Conservation (phyloP, 1,139 yeast species). For the Sugiyamaella sp. region DNA sequence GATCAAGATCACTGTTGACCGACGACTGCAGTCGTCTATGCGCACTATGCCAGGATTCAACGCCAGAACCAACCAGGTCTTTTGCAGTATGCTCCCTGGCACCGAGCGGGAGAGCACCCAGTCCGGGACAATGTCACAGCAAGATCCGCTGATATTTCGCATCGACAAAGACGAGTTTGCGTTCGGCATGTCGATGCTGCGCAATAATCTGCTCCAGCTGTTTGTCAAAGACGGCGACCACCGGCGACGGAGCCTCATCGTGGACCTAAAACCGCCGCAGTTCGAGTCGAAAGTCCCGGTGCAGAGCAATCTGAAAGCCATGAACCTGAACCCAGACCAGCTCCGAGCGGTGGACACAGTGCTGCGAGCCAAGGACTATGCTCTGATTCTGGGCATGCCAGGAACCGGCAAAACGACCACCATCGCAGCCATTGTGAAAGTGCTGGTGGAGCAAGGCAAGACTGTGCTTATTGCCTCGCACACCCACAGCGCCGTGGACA, state of each 20-base stretch:
- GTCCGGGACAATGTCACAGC: conserved; percentile 9
- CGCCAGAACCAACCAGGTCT: conserved; percentile 50
- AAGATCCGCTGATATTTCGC: conserved; percentile 54
- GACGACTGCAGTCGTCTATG: conserved; percentile 54
- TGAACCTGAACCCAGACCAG: conserved; percentile 68
- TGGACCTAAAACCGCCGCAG: conserved; percentile 57
- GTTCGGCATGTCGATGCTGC: conserved; percentile 73
- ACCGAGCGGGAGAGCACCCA: conserved; percentile 16
- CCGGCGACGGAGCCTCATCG: conserved; percentile 58
- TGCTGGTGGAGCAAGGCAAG: conserved; percentile 61
- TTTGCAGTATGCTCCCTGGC: conserved; percentile 51
- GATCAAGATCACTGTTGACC: conserved; percentile 51
- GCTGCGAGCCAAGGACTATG: conserved; percentile 68
- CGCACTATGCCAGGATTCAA: conserved; percentile 50
- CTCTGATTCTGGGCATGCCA: conserved; percentile 93
- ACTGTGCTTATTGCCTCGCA: conserved; percentile 79
- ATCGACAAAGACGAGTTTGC: conserved; percentile 81
- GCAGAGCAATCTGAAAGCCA: conserved; percentile 8
- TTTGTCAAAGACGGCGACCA: conserved; percentile 60
- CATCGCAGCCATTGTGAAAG: conserved; percentile 70
- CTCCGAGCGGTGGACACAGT: conserved; percentile 65
- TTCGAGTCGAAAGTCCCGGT: conserved; percentile 38
- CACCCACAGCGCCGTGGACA: conserved; percentile 96
- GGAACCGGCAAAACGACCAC: conserved; percentile 98
- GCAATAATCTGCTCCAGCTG: conserved; percentile 72